Conservation (phyloP, 768 basidiomycete species). For the Psilocybe sp. region DNA sequence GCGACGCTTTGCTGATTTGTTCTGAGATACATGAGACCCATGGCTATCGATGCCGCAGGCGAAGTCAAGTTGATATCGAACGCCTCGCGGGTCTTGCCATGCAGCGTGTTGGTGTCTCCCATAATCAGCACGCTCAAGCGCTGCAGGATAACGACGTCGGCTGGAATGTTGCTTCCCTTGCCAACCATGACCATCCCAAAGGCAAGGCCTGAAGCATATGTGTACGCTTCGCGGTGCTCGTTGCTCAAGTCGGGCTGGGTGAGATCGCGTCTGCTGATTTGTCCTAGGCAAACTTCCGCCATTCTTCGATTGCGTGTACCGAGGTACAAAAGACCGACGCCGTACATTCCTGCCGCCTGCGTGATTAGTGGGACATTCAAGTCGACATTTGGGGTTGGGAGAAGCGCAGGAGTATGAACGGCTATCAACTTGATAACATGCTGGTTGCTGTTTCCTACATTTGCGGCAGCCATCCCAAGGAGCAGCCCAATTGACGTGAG, state of each 20-base stretch:
- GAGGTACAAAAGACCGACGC: slow-evolving; percentile 86
- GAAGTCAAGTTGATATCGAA: slow-evolving; percentile 92
- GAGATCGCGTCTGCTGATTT: slow-evolving; percentile 77
- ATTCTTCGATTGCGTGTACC: slow-evolving; percentile 86
- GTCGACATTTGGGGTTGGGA: slow-evolving; percentile 83
- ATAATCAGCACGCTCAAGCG: slow-evolving; percentile 75
- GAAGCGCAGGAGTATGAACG: slow-evolving; percentile 89
- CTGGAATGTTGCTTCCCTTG: slow-evolving; percentile 73
- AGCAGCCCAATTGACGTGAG: slow-evolving; percentile 91
- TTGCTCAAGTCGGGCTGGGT: slow-evolving; percentile 81
- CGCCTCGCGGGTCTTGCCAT: slow-evolving; percentile 33
- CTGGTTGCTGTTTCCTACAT: slow-evolving; percentile 79
- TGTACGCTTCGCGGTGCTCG: slow-evolving; percentile 91
- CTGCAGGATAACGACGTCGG: slow-evolving; percentile 67
- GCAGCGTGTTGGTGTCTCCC: slow-evolving; percentile 53
- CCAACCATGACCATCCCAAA: slow-evolving; percentile 98
- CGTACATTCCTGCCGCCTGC: slow-evolving; percentile 84
- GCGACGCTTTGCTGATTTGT: slow-evolving; percentile 85
- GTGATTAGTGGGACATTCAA: slow-evolving; percentile 89
- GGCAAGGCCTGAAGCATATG: slow-evolving; percentile 81
- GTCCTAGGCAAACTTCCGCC: slow-evolving; percentile 87
- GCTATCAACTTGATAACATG: slow-evolving; percentile 90
- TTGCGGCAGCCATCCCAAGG: slow-evolving; percentile 90
- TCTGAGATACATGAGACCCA: slow-evolving; percentile 91
- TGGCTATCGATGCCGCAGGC: slow-evolving; percentile 84